Conservation (phyloP, 495 filamentous ascomycete genomes). For the Trichoderma orchidacearum region DNA sequence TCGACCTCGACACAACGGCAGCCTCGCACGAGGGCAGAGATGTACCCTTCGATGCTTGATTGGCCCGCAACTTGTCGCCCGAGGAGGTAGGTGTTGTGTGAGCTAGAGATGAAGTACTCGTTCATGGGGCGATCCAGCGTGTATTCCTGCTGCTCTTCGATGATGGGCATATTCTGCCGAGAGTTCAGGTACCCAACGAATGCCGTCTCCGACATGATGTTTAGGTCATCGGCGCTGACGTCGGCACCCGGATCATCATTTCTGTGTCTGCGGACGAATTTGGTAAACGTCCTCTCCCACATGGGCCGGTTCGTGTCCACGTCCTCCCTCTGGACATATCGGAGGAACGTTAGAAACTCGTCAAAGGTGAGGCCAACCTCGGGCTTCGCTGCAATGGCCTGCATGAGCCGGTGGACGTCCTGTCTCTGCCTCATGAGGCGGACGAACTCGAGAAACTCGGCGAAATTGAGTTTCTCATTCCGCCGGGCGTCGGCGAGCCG, state of each 20-base stretch:
- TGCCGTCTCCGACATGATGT: constrained; percentile 57
- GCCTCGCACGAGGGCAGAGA: constrained; percentile 71
- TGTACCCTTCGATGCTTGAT: constrained; percentile 90
- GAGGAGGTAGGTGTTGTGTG: constrained; percentile 92
- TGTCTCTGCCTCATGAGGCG: constrained; percentile 65
- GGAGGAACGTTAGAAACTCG: constrained; percentile 67
- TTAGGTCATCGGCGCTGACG: constrained; percentile 23
- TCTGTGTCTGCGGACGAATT: constrained; percentile 50
- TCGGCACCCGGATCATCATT: constrained; percentile 19
- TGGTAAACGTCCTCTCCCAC: constrained; percentile 65
- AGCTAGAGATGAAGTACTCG: constrained; percentile 97
- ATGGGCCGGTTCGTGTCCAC: constrained; percentile 46
- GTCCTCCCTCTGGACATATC: constrained; percentile 59
- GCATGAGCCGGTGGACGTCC: constrained; percentile 64
- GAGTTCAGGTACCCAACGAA: constrained; percentile 72
- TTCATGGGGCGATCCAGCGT: constrained; percentile 74
- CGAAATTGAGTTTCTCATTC: constrained; percentile 53
- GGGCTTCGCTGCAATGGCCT: constrained; percentile 30
- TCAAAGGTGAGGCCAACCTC: constrained; percentile 50
- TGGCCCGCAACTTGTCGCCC: constrained; percentile 80
- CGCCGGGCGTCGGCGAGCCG: constrained; percentile 49
- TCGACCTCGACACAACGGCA: constrained; percentile 96
- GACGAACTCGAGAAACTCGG: constrained; percentile 72
- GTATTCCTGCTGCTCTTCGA: constrained; percentile 38
- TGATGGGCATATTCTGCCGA: constrained; percentile 48